Evolutionary conservation across 371 early-diverging fungal genomes (phyloP), one percentile per base, ranked within the genome.

Genomic region (Aphelidium insulamus): DNA sequence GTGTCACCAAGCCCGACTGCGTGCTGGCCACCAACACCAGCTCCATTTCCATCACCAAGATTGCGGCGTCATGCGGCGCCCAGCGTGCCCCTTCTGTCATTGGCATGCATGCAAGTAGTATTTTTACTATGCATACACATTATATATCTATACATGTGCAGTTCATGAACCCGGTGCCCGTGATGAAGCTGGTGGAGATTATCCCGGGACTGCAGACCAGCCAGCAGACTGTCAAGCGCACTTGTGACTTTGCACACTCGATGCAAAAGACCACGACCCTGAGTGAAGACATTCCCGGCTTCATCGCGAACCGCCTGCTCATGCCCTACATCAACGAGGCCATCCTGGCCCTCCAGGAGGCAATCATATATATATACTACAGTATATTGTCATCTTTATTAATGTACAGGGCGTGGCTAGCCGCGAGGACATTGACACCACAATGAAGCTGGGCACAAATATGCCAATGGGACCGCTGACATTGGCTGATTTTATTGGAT

Each of bases 271-370:
- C 75, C 16, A 74, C 74, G 33, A 88, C 92, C 11, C 54, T 66
- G 39, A 69, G 70, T 29, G 57, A 66, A 44, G 95, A 95, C 59
- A 75, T 80, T 34, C 95, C 95, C 21, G 95, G 95, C 6, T 95
- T 95, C 46, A 86, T 95, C 29, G 91, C 92, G 22, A 95, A 95
- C 59, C 58, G 95, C 15, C 44, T 95, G 37, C 59, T 92, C 54
- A 95, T 95, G 90, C 95, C 95, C 15, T 95, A 91, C 55, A 95
- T 95, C 45, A 95, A 95, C 57, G 95, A 95, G 56, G 92, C 95
- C 8, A 39, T 79, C 9, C 77, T 77, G 45, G 73, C 81, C 9
- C 56, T 86, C 24, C 81, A 87, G 51, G 77, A 74, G 40, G 83
- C 75, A 58, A 50, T 56, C 46, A 11, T 8, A 34, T 18, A n/a